These are phyloP conservation scores for Agroathelia rolfsii DNA, from an alignment of 1,284 basidiomycete genomes.

Conservation along the genomic window DNA sequence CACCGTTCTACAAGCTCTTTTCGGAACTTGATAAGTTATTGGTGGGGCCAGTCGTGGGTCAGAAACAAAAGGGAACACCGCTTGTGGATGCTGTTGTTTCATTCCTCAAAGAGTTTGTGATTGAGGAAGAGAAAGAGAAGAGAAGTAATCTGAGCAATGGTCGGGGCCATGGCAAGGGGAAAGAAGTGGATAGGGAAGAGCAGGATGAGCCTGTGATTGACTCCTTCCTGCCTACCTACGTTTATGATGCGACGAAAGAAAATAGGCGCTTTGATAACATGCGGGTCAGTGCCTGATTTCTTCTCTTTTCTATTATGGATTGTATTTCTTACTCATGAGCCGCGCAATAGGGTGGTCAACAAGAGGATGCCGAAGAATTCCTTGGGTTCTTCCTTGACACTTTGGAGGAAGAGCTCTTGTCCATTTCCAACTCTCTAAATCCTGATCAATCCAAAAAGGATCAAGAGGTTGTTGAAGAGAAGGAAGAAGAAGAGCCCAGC, in stretches of 20 bases:
- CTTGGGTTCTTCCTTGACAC: conserved; percentile 96
- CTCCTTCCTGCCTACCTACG: conserved; percentile 79
- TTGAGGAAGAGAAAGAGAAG: conserved; percentile 24
- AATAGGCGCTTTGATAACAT: conserved; percentile 93
- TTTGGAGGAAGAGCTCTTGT: conserved; percentile 85
- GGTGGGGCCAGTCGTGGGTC: conserved; percentile 18
- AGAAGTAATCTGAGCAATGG: conserved; percentile 21
- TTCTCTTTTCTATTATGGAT: conserved; percentile 7
- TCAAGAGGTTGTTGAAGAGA: conserved; percentile 27
- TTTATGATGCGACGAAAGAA: conserved; percentile 95
- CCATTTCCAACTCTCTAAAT: conserved; percentile 42
- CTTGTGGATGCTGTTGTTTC: conserved; percentile 77
- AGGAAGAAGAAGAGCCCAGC: conserved; percentile 30
- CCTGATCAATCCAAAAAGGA: conserved; percentile 22
- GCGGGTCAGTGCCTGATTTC: conserved; percentile 50
- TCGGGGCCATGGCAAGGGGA: conserved; percentile 15
- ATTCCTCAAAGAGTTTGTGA: conserved; percentile 75
- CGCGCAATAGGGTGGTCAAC: conserved; percentile 66
- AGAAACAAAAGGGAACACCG: conserved; percentile 44
- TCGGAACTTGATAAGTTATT: conserved; percentile 54
- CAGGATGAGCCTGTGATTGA: conserved; percentile 30
- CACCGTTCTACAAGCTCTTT: conserved; percentile 79
- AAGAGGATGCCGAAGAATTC: conserved; percentile 98
- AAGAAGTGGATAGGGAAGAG: conserved; percentile 28
- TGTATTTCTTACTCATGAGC: conserved; percentile 1